Evolutionary conservation across 768 basidiomycete species (phyloP).

Genomic region (Amanita jacksonii): DNA sequence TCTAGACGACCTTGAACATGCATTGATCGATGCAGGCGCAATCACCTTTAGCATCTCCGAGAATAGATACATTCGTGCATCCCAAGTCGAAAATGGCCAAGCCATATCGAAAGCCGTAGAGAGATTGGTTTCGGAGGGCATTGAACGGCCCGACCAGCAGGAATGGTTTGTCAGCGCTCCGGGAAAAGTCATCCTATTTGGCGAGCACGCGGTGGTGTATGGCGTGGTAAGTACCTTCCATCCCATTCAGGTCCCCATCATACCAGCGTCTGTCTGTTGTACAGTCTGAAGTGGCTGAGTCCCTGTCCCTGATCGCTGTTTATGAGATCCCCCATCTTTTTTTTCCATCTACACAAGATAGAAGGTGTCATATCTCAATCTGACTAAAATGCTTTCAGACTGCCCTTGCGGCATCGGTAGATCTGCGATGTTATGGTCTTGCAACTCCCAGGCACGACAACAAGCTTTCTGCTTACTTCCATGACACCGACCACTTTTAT

Average conservation of each 20-base stretch:
- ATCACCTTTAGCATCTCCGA: conserved; percentile 51
- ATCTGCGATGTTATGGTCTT: conserved; percentile 90
- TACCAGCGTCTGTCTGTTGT: no score
- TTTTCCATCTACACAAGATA: conserved; percentile 8
- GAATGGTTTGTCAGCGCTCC: conserved; percentile 93
- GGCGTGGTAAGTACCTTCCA: conserved; percentile 64
- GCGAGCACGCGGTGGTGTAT: conserved; percentile 97
- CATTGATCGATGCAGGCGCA: conserved; percentile 86
- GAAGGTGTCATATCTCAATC: conserved; percentile 5
- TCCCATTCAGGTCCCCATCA: conserved; percentile 11
- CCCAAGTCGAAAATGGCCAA: conserved; percentile 24
- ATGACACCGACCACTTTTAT: conserved; percentile 70
- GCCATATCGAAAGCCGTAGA: conserved; percentile 54
- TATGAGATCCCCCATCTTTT: conserved; percentile 4
- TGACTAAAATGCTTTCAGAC: conserved; percentile 40
- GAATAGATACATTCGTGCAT: conserved; percentile 35
- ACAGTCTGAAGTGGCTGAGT: no score
- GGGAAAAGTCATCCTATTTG: conserved; percentile 96
- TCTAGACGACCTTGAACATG: conserved; percentile 89
- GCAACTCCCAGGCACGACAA: conserved; percentile 65
- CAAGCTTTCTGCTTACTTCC: conserved; percentile 65
- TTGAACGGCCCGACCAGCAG: conserved; percentile 20
- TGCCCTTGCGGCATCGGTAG: conserved; percentile 90
- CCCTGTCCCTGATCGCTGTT: conserved; percentile 7
- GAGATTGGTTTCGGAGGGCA: conserved; percentile 41